Evolutionary conservation across 192 early-diverging fungal species (phyloP), one percentile per base, ranked within the genome.

Genomic region (Coemansia interrupta): DNA sequence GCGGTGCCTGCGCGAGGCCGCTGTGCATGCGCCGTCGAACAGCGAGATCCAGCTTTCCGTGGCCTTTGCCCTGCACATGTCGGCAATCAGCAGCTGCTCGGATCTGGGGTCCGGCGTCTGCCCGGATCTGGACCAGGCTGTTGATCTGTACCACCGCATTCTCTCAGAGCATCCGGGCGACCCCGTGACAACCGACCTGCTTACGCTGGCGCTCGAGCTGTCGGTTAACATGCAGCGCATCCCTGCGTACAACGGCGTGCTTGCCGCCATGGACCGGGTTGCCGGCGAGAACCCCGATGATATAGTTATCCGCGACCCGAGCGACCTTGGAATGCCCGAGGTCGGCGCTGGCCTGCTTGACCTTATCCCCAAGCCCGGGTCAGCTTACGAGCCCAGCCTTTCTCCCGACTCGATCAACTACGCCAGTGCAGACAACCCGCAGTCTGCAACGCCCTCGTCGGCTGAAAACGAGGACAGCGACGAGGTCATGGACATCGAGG

Each of bases 401-500:
- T 45, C 43, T 45, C 43, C 43, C 1, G 43, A 45, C 17, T 45
- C 32, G 32, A 36, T 36, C 32, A 36, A 36, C 32, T 36, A 36
- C 32, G 32, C 3, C 5, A 7, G 32, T 7, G 32, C 32, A 36
- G 32, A 36, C 6, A 36, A 36, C 32, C 32, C 1, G 32, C 32
- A 36, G 5, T 36, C 32, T 10, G 32, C 32, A 1, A 6, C 42
- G 3, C 19, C 19, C 7, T n/a, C 42, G 3, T 44, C 14, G 42
- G 42, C 42, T 44, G 51, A 26, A 2, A 64, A 44, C 14, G 76
- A 72, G 23, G 61, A 70, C 15, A 79, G 76, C 51, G 76, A 72
- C 18, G 68, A 79, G 20, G 70, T 55, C n/a, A 79, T 79, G 76
- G 76, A 79, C 15, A 79, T 79, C 53, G 70, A 72, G 24, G 75